A percentile compares a stretch with the other conserved stretches of the same genome.
Conservation (phyloP, 208 protist genomes). For the Acanthamoeba triangularis region DNA sequence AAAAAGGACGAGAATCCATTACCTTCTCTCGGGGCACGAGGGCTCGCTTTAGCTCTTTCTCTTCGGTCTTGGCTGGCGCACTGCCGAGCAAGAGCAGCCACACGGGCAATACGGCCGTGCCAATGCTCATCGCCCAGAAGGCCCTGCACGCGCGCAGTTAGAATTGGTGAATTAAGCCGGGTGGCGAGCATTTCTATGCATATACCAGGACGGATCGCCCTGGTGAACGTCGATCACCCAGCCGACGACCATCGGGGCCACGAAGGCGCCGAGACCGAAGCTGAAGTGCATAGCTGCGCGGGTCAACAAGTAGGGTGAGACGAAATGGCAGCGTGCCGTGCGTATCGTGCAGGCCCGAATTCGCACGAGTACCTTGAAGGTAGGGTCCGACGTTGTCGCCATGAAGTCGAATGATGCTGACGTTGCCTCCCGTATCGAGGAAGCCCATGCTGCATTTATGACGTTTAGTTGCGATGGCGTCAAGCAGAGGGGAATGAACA, state of each 20-base stretch:
- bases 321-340: background rate
- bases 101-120: background rate
- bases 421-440: conserved; percentile 74
- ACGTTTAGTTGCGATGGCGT: background rate
- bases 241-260: conserved; percentile 67
- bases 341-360: too few species aligned
- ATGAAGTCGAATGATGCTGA: conserved; percentile 74
- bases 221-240: conserved; percentile 47
- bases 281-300: conserved; percentile 70
- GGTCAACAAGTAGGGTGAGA: background rate
- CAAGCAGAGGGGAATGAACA: background rate
- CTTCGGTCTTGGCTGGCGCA: background rate
- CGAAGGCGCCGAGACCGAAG: conserved; percentile 69
- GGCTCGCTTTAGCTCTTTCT: background rate
- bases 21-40: background rate
- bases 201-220: conserved; percentile 46
- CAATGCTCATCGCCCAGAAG: conserved; percentile 44
- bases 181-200: too few species aligned
- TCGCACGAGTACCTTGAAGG: conserved; percentile 37
- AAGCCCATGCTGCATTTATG: conserved; percentile 8
- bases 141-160: background rate
- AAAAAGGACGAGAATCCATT: background rate
- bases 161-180: too few species aligned
- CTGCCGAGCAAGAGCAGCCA: conserved; percentile 28
- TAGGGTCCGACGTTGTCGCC: conserved; percentile 70